phyloP scores from a whole-genome alignment of 257 asterid genomes.

The Lycium barbarum region DNA sequence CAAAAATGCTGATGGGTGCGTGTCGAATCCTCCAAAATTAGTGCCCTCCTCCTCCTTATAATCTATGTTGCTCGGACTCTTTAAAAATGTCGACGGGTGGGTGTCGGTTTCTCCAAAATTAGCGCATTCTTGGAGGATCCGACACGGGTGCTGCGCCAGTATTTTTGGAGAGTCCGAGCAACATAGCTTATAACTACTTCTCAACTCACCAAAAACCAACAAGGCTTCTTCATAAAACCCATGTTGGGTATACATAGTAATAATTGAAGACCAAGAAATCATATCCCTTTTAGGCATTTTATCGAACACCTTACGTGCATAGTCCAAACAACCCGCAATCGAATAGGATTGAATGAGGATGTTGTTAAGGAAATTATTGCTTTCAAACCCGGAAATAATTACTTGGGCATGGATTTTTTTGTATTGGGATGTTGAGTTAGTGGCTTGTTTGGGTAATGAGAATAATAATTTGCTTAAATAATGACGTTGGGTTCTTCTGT shows the following conservation, averaged over 20 bases:
- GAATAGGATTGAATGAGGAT: slow-evolving; percentile 42
- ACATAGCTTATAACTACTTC: slow-evolving; percentile 27
- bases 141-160: too few relatives aligned
- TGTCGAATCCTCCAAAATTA: too few relatives aligned
- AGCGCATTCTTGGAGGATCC: too few relatives aligned
- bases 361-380: slow-evolving; percentile 47
- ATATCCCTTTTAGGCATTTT: slow-evolving; percentile 53
- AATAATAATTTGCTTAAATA: slow-evolving; percentile 49
- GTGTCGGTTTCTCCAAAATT: too few relatives aligned
- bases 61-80: too few relatives aligned
- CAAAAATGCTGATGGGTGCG: too few relatives aligned
- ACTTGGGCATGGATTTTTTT: slow-evolving; percentile 48
- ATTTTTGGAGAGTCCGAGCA: too few relatives aligned
- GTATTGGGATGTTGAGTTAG: slow-evolving; percentile 27
- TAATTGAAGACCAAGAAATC: slow-evolving; percentile 60
- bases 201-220: slow-evolving; percentile 41
- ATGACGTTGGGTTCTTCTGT: slow-evolving; percentile 46
- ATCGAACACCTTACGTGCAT: slow-evolving; percentile 45
- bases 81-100: too few relatives aligned
- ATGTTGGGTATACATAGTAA: slow-evolving; percentile 40
- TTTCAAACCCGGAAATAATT: slow-evolving; percentile 44
- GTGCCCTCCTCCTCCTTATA: too few relatives aligned
- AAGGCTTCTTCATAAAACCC: slow-evolving; percentile 46
- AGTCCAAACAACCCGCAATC: slow-evolving; percentile 28
- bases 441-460: slow-evolving; percentile 30